Evolutionary conservation across 2,329 filamentous ascomycete genomes (phyloP), one percentile per base, ranked within the genome.

Genomic region (Talaromyces sp.): DNA sequence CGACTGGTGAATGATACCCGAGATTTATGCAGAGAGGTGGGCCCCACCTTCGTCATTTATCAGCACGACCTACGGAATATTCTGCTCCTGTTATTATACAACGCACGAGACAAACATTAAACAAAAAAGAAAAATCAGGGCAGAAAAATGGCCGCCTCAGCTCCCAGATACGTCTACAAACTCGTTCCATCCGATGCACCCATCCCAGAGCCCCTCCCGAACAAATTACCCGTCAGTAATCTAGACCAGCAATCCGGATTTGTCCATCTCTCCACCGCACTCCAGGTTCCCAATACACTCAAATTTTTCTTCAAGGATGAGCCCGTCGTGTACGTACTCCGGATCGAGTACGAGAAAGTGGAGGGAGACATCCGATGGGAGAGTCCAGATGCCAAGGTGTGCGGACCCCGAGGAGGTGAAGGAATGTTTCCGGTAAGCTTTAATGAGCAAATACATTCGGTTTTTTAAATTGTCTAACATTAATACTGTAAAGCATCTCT

Each of bases 361-460:
- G 62, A 66, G 21, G 59, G 64, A 26, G 61, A 74, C 58, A 68
- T 75, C 50, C 68, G 68, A 4, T 77, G 74, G 73, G 75, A 77
- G 58, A 69, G 68, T 29, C 74, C 74, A 1, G 74, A 77, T 59
- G 72, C 67, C 5, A 71, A 68, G 46, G 71, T 73, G 24, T 73
- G 71, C 58, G 72, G 72, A 9, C 69, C 73, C 49, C 67, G 75
- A 54, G 71, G 71, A 11, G 68, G 67, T 17, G 73, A 76, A 62
- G 75, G 75, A 10, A 66, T 77, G 61, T 77, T 77, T 63, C 75
- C 75, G 24, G 73, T 75, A 64, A 66, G 73, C 41, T 59, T 50
- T 26, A n/a, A 38, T 21, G 6, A 9, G 24, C 32, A 14, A 14
- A 19, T 51, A 17, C 19, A 24, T 14, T 38, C 56, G 29, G 27